Evolutionary conservation across 139 green algal species (phyloP).

Genomic region (Asterochloris sp.): DNA sequence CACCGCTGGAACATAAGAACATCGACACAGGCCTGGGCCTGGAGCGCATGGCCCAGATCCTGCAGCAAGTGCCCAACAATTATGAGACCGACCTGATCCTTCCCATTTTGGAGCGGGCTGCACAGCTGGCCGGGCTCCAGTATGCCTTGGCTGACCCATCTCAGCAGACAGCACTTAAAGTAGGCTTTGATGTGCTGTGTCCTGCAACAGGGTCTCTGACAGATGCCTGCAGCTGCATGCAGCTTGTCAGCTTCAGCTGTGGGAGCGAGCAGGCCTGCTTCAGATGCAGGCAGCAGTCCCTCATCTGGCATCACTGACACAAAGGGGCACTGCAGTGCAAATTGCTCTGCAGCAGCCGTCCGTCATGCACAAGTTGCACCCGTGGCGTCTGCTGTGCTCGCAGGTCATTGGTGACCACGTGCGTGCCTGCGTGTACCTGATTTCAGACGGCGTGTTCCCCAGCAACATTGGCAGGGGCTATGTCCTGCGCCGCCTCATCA

Average conservation of each 20-base stretch:
- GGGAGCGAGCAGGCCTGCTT: too few species aligned
- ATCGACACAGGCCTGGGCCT: conserved; percentile 96
- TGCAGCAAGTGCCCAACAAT: conserved; percentile 86
- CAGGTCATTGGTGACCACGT: conserved; percentile 86
- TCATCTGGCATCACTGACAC: neutral
- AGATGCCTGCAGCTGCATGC: neutral
- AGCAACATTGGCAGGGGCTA: conserved; percentile 91
- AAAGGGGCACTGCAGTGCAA: too few species aligned
- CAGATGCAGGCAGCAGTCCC: neutral
- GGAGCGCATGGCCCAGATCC: conserved; percentile 93
- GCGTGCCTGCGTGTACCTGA: conserved; percentile 79
- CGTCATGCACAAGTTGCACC: too few species aligned
- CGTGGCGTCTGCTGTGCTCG: neutral
- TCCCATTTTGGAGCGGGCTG: conserved; percentile 77
- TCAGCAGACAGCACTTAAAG: conserved; percentile 65
- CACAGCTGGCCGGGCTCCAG: conserved; percentile 57
- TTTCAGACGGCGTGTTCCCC: conserved; percentile 81
- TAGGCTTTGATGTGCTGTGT: neutral
- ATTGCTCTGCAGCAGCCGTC: too few species aligned
- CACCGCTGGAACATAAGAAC: conserved; percentile 80
- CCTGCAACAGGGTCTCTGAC: too few species aligned
- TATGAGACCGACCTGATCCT: conserved; percentile 95
- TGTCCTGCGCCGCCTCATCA: conserved; percentile 79
- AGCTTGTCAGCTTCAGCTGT: neutral
- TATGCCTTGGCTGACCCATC: conserved; percentile 50